These are phyloP conservation scores for Bassia scoparia DNA, from an alignment of 148 eudicot genomes.

Conservation along the genomic window DNA sequence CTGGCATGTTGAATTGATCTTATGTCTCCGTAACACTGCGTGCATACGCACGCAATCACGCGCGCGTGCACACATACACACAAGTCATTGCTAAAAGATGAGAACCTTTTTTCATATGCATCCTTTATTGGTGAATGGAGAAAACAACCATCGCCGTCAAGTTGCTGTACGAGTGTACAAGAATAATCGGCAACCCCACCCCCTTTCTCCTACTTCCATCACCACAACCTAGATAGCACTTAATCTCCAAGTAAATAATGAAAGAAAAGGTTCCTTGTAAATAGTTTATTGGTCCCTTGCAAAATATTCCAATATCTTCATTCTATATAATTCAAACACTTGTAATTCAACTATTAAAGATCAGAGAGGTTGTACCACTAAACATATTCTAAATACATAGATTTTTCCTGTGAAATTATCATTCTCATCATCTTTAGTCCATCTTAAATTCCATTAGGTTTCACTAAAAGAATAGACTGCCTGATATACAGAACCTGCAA, in stretches of 20 bases:
- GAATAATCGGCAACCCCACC: background rate
- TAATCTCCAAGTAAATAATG: background rate
- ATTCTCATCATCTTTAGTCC: background rate
- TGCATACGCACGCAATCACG: no score
- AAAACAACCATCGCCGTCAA: background rate
- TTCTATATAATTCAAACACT: no score
- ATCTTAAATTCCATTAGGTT: background rate
- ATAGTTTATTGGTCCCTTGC: background rate
- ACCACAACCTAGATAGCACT: background rate
- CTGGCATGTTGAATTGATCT: background rate
- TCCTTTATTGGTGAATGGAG: background rate
- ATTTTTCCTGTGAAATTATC: background rate
- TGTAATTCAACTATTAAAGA: background rate
- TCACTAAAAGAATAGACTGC: background rate
- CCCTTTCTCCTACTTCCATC: background rate
- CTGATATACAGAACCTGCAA: background rate
- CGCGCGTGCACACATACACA: no score
- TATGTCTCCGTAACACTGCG: no score
- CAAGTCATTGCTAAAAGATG: background rate
- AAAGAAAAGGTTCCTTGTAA: background rate
- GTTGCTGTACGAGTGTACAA: background rate
- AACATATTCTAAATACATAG: slow-evolving; percentile 5
- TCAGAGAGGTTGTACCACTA: background rate
- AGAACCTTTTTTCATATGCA: background rate
- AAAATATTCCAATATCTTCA: slow-evolving; percentile 4